Percentiles rank a stretch among this genome's conserved stretches.
These are phyloP conservation scores for Daedalea quercina DNA, from an alignment of 768 basidiomycete genomes.

Conservation along the genomic window DNA sequence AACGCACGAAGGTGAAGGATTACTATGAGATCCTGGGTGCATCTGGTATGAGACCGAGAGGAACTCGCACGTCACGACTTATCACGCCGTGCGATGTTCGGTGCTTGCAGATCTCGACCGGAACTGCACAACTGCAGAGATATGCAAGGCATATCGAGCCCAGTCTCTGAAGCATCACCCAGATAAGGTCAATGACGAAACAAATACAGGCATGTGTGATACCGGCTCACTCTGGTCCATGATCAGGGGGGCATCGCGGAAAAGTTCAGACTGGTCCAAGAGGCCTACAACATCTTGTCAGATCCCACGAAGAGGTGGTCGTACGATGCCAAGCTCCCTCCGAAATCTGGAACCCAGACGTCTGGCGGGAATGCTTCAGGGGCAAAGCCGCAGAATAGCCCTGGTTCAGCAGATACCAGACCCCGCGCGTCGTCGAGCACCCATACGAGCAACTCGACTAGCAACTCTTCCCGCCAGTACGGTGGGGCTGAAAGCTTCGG, in stretches of 20 bases:
- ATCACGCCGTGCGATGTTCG: too few relatives aligned
- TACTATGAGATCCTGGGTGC: slow-evolving; percentile 67
- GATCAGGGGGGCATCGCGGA: slow-evolving; percentile 72
- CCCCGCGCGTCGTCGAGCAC: too few relatives aligned
- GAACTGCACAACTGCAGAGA: slow-evolving; percentile 56
- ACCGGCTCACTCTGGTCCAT: background rate
- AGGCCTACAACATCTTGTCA: slow-evolving; percentile 73
- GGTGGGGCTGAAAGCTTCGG: too few relatives aligned
- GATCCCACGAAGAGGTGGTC: slow-evolving; percentile 61
- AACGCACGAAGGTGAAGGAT: slow-evolving; percentile 80
- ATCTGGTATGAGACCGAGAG: background rate
- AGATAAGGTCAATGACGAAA: slow-evolving; percentile 49
- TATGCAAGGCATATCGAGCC: slow-evolving; percentile 49
- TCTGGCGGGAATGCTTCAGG: too few relatives aligned
- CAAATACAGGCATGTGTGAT: background rate
- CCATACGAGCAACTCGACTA: background rate
- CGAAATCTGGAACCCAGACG: background rate
- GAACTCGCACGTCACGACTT: background rate
- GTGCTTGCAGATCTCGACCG: slow-evolving; percentile 33
- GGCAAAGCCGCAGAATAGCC: background rate
- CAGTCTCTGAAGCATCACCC: slow-evolving; percentile 27
- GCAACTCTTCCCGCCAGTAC: too few relatives aligned
- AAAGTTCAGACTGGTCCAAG: slow-evolving; percentile 83
- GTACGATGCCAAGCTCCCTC: slow-evolving; percentile 38
- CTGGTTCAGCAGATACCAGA: too few relatives aligned